phyloP scores from a whole-genome alignment of 139 green algal species.

The Picochlorum sp. region DNA sequence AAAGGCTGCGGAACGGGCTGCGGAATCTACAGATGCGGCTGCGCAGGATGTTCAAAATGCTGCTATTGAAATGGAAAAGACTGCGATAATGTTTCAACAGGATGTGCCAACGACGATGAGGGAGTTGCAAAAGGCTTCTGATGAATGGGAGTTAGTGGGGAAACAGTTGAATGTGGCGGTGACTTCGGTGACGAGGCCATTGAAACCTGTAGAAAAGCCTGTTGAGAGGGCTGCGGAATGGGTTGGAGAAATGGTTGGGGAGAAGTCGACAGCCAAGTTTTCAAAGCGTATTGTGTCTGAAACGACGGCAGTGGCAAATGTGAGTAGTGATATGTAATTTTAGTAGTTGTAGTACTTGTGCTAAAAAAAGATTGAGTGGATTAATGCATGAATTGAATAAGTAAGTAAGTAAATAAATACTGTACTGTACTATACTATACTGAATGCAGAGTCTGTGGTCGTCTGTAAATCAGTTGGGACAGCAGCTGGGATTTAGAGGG shows the following conservation, averaged over 20 bases:
- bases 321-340: background rate
- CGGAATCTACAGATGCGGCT: slow-evolving; percentile 8
- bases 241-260: background rate
- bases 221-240: background rate
- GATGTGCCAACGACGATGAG: slow-evolving; percentile 22
- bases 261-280: background rate
- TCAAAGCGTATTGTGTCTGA: slow-evolving; percentile 1
- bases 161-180: slow-evolving; percentile 22
- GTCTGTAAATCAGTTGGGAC: background rate
- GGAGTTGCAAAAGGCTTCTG: slow-evolving; percentile 19
- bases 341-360: too few species aligned
- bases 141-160: slow-evolving; percentile 24
- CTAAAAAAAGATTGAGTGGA: too few species aligned
- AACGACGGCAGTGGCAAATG: background rate
- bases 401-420: background rate
- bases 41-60: slow-evolving; percentile 10
- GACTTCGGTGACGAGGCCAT: background rate
- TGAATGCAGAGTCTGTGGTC: background rate
- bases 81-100: slow-evolving; percentile 15
- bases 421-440: background rate
- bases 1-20: slow-evolving; percentile 9
- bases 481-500: background rate
- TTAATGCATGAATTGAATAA: too few species aligned
- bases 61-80: slow-evolving; percentile 19
- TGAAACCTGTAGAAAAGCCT: background rate